Base-by-base conservation (phyloP, 2,329 filamentous ascomycete species). In the Geosmithia morbida region DNA sequence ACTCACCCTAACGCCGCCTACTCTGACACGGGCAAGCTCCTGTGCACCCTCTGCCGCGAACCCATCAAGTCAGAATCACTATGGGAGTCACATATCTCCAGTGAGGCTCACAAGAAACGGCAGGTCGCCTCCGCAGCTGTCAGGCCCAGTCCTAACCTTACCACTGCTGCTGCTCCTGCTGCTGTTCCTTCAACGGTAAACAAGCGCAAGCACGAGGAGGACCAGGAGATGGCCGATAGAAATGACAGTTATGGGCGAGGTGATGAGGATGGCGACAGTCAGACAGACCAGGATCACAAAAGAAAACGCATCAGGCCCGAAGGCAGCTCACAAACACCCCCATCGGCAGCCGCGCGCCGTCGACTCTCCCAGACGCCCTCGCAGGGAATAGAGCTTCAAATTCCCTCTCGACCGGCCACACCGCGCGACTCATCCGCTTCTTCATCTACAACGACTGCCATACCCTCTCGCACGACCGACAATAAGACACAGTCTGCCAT, bases 1-100 rank as follows among this genome's bases (percentile, higher is more conserved):
- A 74, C 80, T 46, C 81, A 87, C 55, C 77, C 82, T 3, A 70
- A 82, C 55, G 81, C 82, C 41, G 68, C 72, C 47, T 87, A 87
- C 65, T 79, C 81, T 5, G 73, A 79, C 52, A 70, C 77, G 14
- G 83, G 83, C 51, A 81, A 78, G 56, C 74, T 87, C 1, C 65
- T 79, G 26, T 88, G 84, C 65, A 75, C 72, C 50, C 63, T 83
- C 20, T 88, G 84, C 58, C 76, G 75, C 57, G 70, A 79, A 45
- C 66, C 71, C 39, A 60, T 87, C 56, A 84, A 82, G 61, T 71
- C 75, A 43, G 83, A 87, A 54, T 66, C 72, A 1, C 66, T 82
- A 30, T 87, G 83, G 83, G 75, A 83, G 18, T 65, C 67, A 13
- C 83, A 87, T 56, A 51, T 78, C 39, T 67, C 69, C 45, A 66